Conservation (phyloP, 2,329 filamentous ascomycete genomes). For the Trichoderma atrobrunneum region DNA sequence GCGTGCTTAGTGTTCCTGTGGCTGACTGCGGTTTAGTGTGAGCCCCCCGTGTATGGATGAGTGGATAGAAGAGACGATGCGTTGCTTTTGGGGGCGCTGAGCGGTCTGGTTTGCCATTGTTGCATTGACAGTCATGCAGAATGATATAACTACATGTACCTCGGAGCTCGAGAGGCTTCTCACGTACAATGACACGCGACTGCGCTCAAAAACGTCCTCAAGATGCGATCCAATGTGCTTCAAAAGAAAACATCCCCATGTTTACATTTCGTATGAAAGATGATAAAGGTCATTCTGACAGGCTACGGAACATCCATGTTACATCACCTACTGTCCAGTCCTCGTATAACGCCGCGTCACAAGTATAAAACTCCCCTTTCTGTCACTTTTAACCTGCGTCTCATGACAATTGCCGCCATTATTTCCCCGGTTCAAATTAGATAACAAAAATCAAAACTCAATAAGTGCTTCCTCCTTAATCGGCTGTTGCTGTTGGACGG, state of each 20-base stretch:
- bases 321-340: conserved; percentile 9
- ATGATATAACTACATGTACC: not conserved
- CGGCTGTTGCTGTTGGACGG: conserved; percentile 39
- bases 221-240: not conserved
- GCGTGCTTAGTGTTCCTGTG: not conserved
- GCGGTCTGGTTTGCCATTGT: not conserved
- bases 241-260: not conserved
- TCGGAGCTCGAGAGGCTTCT: not conserved
- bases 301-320: conserved; percentile 11
- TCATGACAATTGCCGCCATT: not conserved
- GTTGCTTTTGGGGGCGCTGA: not conserved
- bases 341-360: conserved; percentile 14
- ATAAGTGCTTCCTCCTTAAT: conserved; percentile 75
- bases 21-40: not conserved
- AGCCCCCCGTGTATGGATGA: not conserved
- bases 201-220: not conserved
- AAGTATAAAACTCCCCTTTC: not conserved
- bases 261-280: not conserved
- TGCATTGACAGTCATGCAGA: not conserved
- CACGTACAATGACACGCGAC: not conserved
- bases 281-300: conserved; percentile 16
- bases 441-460: conserved; percentile 55
- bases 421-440: not conserved
- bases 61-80: not conserved
- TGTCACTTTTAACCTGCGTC: not conserved